Evolutionary conservation across 2,329 filamentous ascomycete genomes (phyloP).

Genomic region (Phialophora expanda): DNA sequence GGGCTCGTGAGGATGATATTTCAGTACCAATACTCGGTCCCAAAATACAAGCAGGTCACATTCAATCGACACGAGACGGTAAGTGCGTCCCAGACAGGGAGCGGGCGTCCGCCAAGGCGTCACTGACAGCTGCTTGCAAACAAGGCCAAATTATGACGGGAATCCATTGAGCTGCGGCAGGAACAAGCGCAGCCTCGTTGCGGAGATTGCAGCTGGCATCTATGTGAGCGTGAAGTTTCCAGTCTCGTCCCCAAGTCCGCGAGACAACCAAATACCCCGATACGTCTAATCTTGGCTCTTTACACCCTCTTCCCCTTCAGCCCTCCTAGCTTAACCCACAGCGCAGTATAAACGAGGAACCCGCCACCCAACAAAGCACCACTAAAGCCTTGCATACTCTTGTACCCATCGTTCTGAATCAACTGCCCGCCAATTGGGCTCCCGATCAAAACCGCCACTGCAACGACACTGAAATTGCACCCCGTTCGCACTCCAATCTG

Average conservation of each 20-base stretch:
- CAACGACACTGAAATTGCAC: constrained; percentile 65
- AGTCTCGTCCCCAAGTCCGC: neutral
- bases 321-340: constrained; percentile 46
- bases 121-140: neutral
- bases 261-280: neutral
- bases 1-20: neutral
- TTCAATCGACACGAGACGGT: neutral
- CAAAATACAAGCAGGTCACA: neutral
- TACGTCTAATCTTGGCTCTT: neutral
- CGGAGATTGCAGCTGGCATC: neutral
- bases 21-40: neutral
- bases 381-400: constrained; percentile 68
- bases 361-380: constrained; percentile 59
- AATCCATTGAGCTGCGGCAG: neutral
- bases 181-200: neutral
- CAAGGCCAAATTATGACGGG: neutral
- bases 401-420: constrained; percentile 56
- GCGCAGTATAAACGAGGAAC: constrained; percentile 45
- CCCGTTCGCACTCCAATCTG: constrained; percentile 73
- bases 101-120: neutral
- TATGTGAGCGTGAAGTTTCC: neutral
- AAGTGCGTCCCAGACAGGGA: neutral
- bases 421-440: constrained; percentile 71
- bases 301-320: constrained; percentile 36
- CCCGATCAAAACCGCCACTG: constrained; percentile 69